These are phyloP conservation scores for Cylindricascospora bacillispora DNA, from an alignment of 1,139 yeast species.

Conservation along the genomic window DNA sequence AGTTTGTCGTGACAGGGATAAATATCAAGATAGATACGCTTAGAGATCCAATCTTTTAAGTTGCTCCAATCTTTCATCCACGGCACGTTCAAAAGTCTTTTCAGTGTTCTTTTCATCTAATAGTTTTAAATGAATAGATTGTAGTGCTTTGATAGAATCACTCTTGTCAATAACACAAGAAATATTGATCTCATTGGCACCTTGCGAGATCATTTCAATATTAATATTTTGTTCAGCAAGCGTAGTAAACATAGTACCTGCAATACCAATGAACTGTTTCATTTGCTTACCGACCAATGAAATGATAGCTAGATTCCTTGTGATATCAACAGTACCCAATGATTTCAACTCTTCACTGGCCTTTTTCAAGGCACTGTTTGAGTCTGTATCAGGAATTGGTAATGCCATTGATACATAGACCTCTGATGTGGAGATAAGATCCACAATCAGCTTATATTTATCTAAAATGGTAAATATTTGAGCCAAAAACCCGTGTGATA, in stretches of 20 bases:
- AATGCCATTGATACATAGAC: constrained; percentile 98
- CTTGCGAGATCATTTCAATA: constrained; percentile 96
- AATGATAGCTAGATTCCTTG: constrained; percentile 77
- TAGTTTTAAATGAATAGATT: constrained; percentile 69
- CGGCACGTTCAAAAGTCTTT: constrained; percentile 18
- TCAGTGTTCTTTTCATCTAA: constrained; percentile 31
- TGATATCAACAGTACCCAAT: constrained; percentile 81
- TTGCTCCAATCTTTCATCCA: constrained; percentile 25
- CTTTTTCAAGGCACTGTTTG: constrained; percentile 38
- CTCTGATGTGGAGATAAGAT: constrained; percentile 90
- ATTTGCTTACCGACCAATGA: constrained; percentile 93
- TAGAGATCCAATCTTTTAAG: constrained; percentile 18
- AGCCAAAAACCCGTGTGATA: constrained; percentile 92
- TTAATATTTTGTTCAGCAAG: constrained; percentile 85
- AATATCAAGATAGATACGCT: no score
- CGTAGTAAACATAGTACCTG: constrained; percentile 93
- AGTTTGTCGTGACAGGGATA: no score
- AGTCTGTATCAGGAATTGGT: constrained; percentile 61
- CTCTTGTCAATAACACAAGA: constrained; percentile 83
- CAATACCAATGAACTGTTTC: constrained; percentile 94
- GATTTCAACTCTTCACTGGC: constrained; percentile 69
- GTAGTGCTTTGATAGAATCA: constrained; percentile 76
- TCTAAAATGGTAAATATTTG: constrained; percentile 80
- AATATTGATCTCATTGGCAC: constrained; percentile 94
- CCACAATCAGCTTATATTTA: constrained; percentile 77